Evolutionary conservation across 306 rosid species (phyloP), one percentile per base, ranked within the genome.

Genomic region (Delonix regia): DNA sequence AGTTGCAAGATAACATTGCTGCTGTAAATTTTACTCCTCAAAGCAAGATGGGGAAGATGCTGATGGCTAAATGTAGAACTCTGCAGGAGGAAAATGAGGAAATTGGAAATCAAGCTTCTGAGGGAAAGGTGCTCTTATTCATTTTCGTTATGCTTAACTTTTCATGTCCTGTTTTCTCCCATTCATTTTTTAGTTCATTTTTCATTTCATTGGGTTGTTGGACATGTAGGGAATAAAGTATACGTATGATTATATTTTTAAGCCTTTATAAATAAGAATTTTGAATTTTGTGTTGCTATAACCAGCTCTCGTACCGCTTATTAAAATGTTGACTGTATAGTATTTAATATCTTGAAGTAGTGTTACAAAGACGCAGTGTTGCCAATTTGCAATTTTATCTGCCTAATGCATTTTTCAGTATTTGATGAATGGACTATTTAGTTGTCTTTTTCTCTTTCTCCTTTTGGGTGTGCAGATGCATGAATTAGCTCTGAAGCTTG

Each of bases 31-130:
- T 94, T 74, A 94, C 97, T 52, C 91, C 97, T n/a, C 88, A 89
- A 74, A 94, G 97, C 92, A 94, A 90, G 87, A 92, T 90, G 97
- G 98, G 98, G 75, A 94, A 86, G 85, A 85, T 90, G 91, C 85
- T 94, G 77, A 92, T 94, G 97, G 97, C 97, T 78, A 94, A 94
- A 86, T 92, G 99, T 75, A 89, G 87, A 86, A 94, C 97, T 24
- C 85, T 94, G 81, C 99, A 94, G 83, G 97, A 90, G 86, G 99
- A 94, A 90, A 94, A 94, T 79, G 97, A 94, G 77, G 98, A 94
- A 88, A 92, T 94, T 48, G 99, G 99, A 80, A 91, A 88, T 81
- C 97, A 89, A 83, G 99, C 99, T 84, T 85, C 97, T 21, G 99
- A 94, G 87, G 99, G 92, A 69, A 94, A 94, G 99, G 99, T 94